phyloP scores from a whole-genome alignment of 208 protist genomes.

The Leishmania major region DNA sequence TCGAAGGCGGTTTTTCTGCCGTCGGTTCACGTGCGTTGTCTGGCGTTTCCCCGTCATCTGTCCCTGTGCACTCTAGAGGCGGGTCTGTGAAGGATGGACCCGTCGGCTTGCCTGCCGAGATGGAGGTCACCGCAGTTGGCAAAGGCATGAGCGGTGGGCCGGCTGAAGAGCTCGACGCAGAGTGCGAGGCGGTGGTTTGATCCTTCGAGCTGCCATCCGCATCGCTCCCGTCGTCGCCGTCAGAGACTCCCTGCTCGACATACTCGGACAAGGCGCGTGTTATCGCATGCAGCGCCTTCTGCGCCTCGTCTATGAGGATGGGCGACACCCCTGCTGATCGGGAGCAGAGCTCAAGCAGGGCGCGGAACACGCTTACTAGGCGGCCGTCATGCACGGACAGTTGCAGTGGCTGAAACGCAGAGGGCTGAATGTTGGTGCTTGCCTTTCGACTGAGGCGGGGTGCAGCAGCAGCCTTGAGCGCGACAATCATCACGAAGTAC shows the following conservation, averaged over 20 bases:
- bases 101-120: background rate
- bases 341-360: slow-evolving; percentile 56
- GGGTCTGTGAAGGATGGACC: slow-evolving; percentile 6
- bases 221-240: background rate
- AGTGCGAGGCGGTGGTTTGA: background rate
- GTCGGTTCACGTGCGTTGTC: background rate
- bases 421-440: slow-evolving; percentile 18
- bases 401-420: slow-evolving; percentile 33
- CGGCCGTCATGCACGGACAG: slow-evolving; percentile 48
- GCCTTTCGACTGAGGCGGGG: slow-evolving; percentile 41
- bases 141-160: slow-evolving; percentile 23
- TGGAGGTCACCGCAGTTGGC: slow-evolving; percentile 1
- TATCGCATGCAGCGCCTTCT: slow-evolving; percentile 51
- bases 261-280: slow-evolving; percentile 64
- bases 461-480: slow-evolving; percentile 59
- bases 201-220: background rate
- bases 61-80: background rate
- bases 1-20: background rate
- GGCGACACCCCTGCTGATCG: slow-evolving; percentile 34
- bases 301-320: slow-evolving; percentile 50
- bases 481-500: slow-evolving; percentile 58
- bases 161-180: slow-evolving; percentile 5
- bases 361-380: slow-evolving; percentile 46
- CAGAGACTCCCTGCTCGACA: slow-evolving; percentile 34
- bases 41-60: slow-evolving; percentile 1